A percentile compares a stretch with the other conserved stretches of the same genome.
These are phyloP conservation scores for Mallotus repandus DNA, from an alignment of 441 rosid species.

Conservation along the genomic window DNA sequence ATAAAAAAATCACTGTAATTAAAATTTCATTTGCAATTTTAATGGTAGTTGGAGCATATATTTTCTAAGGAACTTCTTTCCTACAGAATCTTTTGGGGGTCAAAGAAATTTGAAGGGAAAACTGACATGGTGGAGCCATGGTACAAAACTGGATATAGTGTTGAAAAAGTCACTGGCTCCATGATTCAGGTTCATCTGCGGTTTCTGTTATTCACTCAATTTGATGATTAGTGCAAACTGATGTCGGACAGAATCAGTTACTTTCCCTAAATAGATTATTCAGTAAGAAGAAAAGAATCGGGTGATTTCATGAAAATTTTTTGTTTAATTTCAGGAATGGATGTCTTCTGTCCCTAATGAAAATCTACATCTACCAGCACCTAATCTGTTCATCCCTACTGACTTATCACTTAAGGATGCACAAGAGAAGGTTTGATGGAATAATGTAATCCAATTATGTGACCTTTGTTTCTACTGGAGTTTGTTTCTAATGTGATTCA, in stretches of 20 bases:
- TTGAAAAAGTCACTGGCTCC: too few relatives aligned
- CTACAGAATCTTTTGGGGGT: too few relatives aligned
- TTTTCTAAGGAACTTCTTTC: too few relatives aligned
- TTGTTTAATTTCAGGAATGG: constrained; percentile 60
- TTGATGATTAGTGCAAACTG: too few relatives aligned
- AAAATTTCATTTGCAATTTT: too few relatives aligned
- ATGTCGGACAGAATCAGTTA: neutral
- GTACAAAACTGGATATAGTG: too few relatives aligned
- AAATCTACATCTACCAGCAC: constrained; percentile 58
- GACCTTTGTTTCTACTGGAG: neutral
- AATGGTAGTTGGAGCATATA: too few relatives aligned
- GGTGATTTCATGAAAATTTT: neutral
- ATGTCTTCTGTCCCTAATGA: constrained; percentile 56
- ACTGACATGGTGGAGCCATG: too few relatives aligned
- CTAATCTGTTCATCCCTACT: constrained; percentile 72
- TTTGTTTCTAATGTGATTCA: constrained; percentile 12
- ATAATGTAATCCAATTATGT: neutral
- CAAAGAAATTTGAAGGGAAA: too few relatives aligned
- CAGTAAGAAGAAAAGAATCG: neutral
- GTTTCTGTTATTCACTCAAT: too few relatives aligned
- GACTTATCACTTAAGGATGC: constrained; percentile 63
- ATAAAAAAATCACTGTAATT: too few relatives aligned
- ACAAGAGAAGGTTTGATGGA: constrained; percentile 53
- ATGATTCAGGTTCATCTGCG: too few relatives aligned
- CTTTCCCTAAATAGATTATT: neutral